Evolutionary conservation across 345 rosid genomes (phyloP).

Genomic region (Psidium guajava): DNA sequence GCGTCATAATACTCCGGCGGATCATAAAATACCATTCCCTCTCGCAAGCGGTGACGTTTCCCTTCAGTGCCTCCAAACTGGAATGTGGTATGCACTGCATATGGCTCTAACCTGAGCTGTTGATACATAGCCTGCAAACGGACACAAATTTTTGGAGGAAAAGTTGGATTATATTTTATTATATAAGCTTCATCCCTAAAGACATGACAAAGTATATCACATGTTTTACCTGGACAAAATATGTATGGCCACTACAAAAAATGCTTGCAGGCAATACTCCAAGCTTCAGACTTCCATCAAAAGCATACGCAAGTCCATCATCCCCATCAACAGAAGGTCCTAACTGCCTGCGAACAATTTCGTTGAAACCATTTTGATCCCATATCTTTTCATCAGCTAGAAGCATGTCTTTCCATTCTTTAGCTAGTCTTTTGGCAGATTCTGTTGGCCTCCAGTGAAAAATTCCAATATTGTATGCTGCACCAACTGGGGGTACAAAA

Average conservation of each 20-base stretch:
- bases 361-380: slow-evolving; percentile 99
- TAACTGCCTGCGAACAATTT: slow-evolving; percentile 63
- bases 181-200: not conserved
- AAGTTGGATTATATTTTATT: not conserved
- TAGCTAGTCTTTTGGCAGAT: slow-evolving; percentile 66
- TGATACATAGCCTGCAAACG: slow-evolving; percentile 68
- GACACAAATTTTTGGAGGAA: not conserved
- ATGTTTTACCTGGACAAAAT: slow-evolving; percentile 75
- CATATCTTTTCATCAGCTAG: slow-evolving; percentile 85
- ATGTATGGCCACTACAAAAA: slow-evolving; percentile 96
- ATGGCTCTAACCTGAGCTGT: slow-evolving; percentile 84
- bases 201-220: not conserved
- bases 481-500: slow-evolving; percentile 46
- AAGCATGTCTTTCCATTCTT: slow-evolving; percentile 90
- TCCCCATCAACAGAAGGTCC: slow-evolving; percentile 85
- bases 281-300: slow-evolving; percentile 85
- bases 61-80: slow-evolving; percentile 98
- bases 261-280: slow-evolving; percentile 92
- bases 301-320: slow-evolving; percentile 78
- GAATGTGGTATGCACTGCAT: slow-evolving; percentile 93
- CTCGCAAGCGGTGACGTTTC: slow-evolving; percentile 91
- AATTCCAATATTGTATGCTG: slow-evolving; percentile 90
- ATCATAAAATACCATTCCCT: slow-evolving; percentile 81
- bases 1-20: slow-evolving; percentile 80
- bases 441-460: slow-evolving; percentile 98